These are phyloP conservation scores for Pseudonectria foliicola DNA, from an alignment of 2,329 filamentous ascomycete genomes.

Conservation along the genomic window DNA sequence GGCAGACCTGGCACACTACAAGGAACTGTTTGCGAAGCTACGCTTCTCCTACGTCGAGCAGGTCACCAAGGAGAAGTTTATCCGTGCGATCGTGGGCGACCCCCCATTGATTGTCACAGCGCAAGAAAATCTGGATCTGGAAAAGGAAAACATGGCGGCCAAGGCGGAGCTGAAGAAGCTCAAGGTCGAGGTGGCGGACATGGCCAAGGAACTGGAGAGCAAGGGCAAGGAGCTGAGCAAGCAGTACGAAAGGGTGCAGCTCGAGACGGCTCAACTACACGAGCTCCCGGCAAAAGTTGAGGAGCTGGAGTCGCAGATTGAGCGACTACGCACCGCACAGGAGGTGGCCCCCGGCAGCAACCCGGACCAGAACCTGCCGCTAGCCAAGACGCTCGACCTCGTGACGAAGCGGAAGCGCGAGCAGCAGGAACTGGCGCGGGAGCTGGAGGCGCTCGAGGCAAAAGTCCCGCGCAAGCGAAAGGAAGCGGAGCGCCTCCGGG, in stretches of 20 bases:
- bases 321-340: constrained; percentile 35
- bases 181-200: constrained; percentile 69
- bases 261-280: constrained; percentile 41
- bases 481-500: constrained; percentile 59
- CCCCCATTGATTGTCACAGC: constrained; percentile 78
- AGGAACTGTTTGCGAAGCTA: constrained; percentile 90
- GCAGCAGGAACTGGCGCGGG: constrained; percentile 51
- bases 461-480: constrained; percentile 58
- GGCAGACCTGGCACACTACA: constrained; percentile 83
- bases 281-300: constrained; percentile 45
- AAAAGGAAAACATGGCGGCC: constrained; percentile 57
- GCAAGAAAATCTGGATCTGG: constrained; percentile 73
- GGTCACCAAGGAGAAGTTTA: constrained; percentile 96
- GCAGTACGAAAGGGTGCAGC: constrained; percentile 43
- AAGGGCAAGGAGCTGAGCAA: constrained; percentile 52
- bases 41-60: constrained; percentile 97
- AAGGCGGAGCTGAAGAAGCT: constrained; percentile 73
- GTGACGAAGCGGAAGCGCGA: constrained; percentile 45
- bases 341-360: constrained; percentile 25
- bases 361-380: constrained; percentile 46
- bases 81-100: constrained; percentile 85
- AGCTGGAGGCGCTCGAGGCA: constrained; percentile 55
- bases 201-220: constrained; percentile 65
- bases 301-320: constrained; percentile 42
- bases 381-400: constrained; percentile 49